A percentile compares a stretch with the other conserved stretches of the same genome.
phyloP scores from a whole-genome alignment of 306 rosid species.

The Cicer arietinum region DNA sequence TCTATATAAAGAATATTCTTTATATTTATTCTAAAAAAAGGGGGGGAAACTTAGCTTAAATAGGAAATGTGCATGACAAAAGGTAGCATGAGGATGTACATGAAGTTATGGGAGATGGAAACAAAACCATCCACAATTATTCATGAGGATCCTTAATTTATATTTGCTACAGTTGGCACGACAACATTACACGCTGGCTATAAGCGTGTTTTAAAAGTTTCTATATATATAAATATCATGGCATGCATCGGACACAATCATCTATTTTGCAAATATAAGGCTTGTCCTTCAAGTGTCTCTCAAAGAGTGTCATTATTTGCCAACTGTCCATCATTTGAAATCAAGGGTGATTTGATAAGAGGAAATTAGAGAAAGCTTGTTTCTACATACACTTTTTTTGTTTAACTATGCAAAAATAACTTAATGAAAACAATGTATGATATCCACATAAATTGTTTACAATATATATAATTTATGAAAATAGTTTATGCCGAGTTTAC shows the following conservation, averaged over 20 bases:
- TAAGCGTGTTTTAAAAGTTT: slow-evolving; percentile 50
- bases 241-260: slow-evolving; percentile 64
- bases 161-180: slow-evolving; percentile 26
- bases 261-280: slow-evolving; percentile 20
- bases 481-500: too few species aligned
- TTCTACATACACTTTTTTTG: background rate
- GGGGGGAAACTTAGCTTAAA: background rate
- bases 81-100: slow-evolving; percentile 14
- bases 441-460: too few species aligned
- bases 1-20: too few species aligned
- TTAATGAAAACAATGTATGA: too few species aligned
- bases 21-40: too few species aligned
- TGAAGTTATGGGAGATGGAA: slow-evolving; percentile 33
- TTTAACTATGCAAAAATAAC: too few species aligned
- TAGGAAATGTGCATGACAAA: slow-evolving; percentile 7
- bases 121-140: slow-evolving; percentile 26
- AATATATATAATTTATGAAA: too few species aligned
- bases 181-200: slow-evolving; percentile 41
- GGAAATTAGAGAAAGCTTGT: background rate
- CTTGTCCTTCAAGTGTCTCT: slow-evolving; percentile 32
- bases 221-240: slow-evolving; percentile 18
- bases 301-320: slow-evolving; percentile 25
- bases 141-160: background rate
- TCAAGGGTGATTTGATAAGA: slow-evolving; percentile 17
- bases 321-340: slow-evolving; percentile 18